Evolutionary conservation across 352 stramenopile species (phyloP).

Genomic region (Phytophthora parvispora): DNA sequence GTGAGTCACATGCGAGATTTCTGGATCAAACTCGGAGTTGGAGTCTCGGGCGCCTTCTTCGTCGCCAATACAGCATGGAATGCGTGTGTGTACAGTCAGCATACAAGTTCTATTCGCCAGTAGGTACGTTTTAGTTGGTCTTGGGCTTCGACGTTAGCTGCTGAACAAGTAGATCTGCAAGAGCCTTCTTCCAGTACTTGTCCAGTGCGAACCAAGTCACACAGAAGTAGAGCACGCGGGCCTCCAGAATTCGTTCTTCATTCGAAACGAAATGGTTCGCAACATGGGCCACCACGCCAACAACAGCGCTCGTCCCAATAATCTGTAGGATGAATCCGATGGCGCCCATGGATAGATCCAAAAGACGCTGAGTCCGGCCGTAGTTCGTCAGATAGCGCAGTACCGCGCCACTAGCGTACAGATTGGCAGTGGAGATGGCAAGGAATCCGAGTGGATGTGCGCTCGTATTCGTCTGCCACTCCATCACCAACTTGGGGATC

Average conservation of each 20-base stretch:
- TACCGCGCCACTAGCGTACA: constrained; percentile 75
- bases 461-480: constrained; percentile 59
- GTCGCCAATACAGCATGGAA: not conserved
- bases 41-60: not conserved
- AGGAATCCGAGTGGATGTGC: constrained; percentile 72
- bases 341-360: constrained; percentile 43
- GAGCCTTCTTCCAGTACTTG: constrained; percentile 75
- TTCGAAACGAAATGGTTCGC: constrained; percentile 69
- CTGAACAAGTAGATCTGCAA: constrained; percentile 46
- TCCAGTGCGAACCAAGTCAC: constrained; percentile 79
- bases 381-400: constrained; percentile 69
- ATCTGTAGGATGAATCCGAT: constrained; percentile 64
- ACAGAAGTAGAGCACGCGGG: constrained; percentile 62
- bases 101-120: constrained; percentile 17
- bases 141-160: constrained; percentile 41
- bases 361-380: constrained; percentile 40
- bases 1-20: too few relatives aligned
- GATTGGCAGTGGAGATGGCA: constrained; percentile 68
- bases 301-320: constrained; percentile 39
- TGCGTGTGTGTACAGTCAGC: not conserved
- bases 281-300: constrained; percentile 65
- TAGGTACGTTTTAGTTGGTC: constrained; percentile 7
- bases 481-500: constrained; percentile 69
- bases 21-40: not conserved
- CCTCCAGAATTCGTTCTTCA: constrained; percentile 60